A percentile compares a stretch with the other conserved stretches of the same genome.
Conservation (phyloP, 306 rosid genomes). For the Begonia loranthoides region DNA sequence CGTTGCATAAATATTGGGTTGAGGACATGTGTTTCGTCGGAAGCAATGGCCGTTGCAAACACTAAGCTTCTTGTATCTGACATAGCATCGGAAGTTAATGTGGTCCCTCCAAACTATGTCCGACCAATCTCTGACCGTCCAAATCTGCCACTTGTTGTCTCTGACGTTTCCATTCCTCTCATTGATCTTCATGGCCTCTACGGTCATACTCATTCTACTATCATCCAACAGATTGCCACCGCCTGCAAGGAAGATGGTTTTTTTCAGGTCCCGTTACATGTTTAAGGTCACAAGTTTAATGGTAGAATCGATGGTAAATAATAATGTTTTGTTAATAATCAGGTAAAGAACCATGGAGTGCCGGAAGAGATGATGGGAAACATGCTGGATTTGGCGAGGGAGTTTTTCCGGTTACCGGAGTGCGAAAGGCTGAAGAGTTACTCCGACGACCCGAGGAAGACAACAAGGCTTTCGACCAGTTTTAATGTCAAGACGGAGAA, state of each 20-base stretch:
- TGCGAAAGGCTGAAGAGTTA: conserved; percentile 35
- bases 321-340: neutral
- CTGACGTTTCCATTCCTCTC: conserved; percentile 19
- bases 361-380: conserved; percentile 9
- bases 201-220: conserved; percentile 19
- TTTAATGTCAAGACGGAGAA: too few species aligned
- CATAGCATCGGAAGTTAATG: conserved; percentile 10
- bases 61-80: conserved; percentile 22
- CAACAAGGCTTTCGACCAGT: conserved; percentile 39
- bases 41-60: too few species aligned
- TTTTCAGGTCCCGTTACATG: conserved; percentile 32
- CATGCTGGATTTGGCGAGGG: conserved; percentile 13
- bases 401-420: conserved; percentile 32
- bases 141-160: conserved; percentile 11
- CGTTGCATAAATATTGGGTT: too few species aligned
- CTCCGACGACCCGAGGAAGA: conserved; percentile 32
- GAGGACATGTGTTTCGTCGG: too few species aligned
- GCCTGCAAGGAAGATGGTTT: conserved; percentile 26
- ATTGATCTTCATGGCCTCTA: conserved; percentile 29
- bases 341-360: too few species aligned
- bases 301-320: neutral
- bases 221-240: too few species aligned
- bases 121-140: conserved; percentile 44
- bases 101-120: conserved; percentile 27
- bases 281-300: too few species aligned